Percentiles rank a stretch among this genome's conserved stretches.
phyloP scores from a whole-genome alignment of 1,139 yeast species.

The Debaryomyces udenii region DNA sequence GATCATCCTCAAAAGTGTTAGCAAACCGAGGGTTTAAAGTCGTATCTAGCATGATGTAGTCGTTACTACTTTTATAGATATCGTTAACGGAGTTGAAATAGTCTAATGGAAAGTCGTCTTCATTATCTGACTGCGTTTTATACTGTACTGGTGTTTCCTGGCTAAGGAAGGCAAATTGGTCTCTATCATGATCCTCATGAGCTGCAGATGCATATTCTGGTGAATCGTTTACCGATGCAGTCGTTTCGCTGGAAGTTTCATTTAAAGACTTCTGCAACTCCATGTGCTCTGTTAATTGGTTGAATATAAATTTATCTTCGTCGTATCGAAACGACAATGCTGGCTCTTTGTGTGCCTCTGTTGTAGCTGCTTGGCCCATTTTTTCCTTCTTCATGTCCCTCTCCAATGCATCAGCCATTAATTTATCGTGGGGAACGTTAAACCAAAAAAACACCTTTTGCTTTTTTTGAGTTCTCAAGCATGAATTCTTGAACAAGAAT shows the following conservation, averaged over 20 bases:
- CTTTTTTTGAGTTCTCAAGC: conserved; percentile 92
- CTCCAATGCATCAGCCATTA: conserved; percentile 92
- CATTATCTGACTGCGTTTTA: conserved; percentile 32
- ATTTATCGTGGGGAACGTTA: conserved; percentile 89
- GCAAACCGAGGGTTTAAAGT: conserved; percentile 27
- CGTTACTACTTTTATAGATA: conserved; percentile 20
- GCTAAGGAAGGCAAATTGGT: conserved; percentile 24
- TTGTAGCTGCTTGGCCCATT: conserved; percentile 58
- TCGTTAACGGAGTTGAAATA: conserved; percentile 45
- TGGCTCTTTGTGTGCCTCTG: conserved; percentile 62
- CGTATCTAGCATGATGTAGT: conserved; percentile 40
- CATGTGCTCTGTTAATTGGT: conserved; percentile 53
- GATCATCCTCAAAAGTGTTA: conserved; percentile 25
- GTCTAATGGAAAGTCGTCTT: conserved; percentile 72
- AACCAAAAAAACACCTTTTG: conserved; percentile 98
- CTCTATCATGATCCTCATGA: conserved; percentile 12
- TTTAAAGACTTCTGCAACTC: conserved; percentile 31
- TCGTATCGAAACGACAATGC: conserved; percentile 63
- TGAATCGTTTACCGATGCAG: conserved; percentile 15
- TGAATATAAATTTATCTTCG: conserved; percentile 46
- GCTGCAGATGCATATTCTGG: conserved; percentile 24
- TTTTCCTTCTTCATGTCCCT: conserved; percentile 85
- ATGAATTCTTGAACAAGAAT: conserved; percentile 81
- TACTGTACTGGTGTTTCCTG: conserved; percentile 32
- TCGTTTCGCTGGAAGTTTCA: conserved; percentile 13